These are phyloP conservation scores for Aspergillus alliaceus DNA, from an alignment of 2,329 filamentous ascomycete species.

Conservation along the genomic window DNA sequence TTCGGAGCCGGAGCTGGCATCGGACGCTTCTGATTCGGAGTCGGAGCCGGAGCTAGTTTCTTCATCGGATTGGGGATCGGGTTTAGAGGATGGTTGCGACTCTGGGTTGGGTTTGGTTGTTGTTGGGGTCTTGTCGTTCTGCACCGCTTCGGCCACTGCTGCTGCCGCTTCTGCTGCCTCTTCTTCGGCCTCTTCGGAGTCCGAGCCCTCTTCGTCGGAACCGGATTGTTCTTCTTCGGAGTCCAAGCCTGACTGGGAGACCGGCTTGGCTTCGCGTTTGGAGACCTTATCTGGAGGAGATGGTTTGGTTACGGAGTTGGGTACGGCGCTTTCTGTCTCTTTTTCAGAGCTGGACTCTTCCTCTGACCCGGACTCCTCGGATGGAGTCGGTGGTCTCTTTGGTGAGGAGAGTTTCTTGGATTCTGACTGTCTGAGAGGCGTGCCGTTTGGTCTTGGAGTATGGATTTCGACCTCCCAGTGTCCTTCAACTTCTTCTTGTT, in stretches of 20 bases:
- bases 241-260: neutral
- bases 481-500: neutral
- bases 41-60: neutral
- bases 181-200: neutral
- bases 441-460: neutral
- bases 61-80: neutral
- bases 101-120: neutral
- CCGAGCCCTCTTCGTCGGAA: neutral
- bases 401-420: neutral
- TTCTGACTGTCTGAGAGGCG: neutral
- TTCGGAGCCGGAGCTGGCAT: neutral
- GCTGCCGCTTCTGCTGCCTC: neutral
- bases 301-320: neutral
- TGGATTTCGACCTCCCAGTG: neutral
- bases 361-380: slow-evolving; percentile 9
- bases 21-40: neutral
- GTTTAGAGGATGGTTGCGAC: neutral
- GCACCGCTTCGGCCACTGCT: too few relatives aligned
- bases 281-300: neutral
- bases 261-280: neutral
- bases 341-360: neutral
- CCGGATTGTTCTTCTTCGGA: neutral
- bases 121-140: neutral
- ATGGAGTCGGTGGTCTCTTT: slow-evolving; percentile 6
- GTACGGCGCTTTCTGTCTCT: neutral